Base-by-base conservation (phyloP, 371 early-diverging fungal genomes). In the Parasitella parasitica region DNA sequence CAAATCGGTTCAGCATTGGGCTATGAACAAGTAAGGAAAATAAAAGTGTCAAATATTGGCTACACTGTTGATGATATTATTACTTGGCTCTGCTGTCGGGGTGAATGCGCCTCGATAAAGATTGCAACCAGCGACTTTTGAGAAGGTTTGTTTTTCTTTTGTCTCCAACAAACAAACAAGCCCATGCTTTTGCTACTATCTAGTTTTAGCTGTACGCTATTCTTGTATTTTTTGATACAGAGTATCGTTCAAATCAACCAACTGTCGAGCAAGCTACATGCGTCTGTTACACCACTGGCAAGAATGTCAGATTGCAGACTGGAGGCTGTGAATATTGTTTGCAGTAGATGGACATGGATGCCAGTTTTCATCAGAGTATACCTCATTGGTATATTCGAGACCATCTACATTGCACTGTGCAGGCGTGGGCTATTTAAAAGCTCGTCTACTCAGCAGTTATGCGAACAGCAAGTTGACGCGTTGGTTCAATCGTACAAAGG, bases 351-450 rank as follows among this genome's bases (percentile, higher is more conserved):
- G 39, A 51, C 55, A 16, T 64, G 54, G 57, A 1, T 63, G 12
- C 69, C 72, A 11, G 48, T 57, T 34, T 60, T 62, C 4, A 41
- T 69, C 13, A 65, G 65, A 38, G 73, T 75, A 0, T 78, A 78
- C 48, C 26, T 67, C 0, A 56, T 78, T 46, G 78, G 78, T 7
- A 59, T 75, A 1, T 30, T 70, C 4, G 78, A 78, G 27, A 73
- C 75, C 0, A 26, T 75, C 5, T 46, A 66, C 36, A 78, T 69
- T 35, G 59, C 67, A 2, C 16, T 67, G 0, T 75, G 64, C 43
- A 64, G 66, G 32, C 59, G 78, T 9, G 72, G 65, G 2, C 22
- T 69, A 2, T 57, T 66, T 38, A 57, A 37, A n/a, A 7, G 26
- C 2, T 57, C 41, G 9, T 26, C 22, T 16, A 24, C 30, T 9